phyloP scores from a whole-genome alignment of 208 protist species.

The Leishmania lainsoni region DNA sequence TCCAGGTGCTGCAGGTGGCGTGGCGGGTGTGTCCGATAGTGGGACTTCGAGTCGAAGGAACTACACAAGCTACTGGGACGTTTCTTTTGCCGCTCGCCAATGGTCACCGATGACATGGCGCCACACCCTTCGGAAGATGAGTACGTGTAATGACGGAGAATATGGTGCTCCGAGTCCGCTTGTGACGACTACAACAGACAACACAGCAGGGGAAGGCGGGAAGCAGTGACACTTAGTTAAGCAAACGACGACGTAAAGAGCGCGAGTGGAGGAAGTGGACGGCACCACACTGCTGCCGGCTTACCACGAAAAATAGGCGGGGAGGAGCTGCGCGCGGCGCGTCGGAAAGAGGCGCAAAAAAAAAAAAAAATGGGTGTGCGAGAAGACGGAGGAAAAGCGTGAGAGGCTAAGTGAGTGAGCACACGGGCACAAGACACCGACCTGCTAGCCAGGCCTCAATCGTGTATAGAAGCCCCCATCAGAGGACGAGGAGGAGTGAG shows the following conservation, averaged over 20 bases:
- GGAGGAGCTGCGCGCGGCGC: background rate
- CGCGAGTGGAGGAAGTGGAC: background rate
- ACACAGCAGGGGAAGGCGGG: background rate
- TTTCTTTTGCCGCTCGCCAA: background rate
- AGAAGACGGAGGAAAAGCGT: background rate
- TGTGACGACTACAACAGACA: background rate
- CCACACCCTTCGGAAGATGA: background rate
- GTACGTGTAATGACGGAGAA: background rate
- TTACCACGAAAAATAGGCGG: background rate
- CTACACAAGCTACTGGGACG: background rate
- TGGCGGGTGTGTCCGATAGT: background rate
- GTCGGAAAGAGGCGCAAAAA: background rate
- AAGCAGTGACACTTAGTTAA: background rate
- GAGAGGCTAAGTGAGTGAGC: background rate
- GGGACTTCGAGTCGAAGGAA: too few species aligned
- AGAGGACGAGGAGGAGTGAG: background rate
- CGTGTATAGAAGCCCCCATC: background rate
- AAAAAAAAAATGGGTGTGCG: background rate
- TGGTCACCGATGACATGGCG: background rate
- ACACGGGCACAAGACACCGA: background rate
- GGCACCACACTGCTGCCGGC: background rate
- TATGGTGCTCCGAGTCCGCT: background rate
- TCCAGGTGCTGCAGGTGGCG: background rate
- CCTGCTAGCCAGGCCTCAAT: background rate
- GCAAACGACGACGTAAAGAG: background rate